Evolutionary conservation across 75 land plant genomes (phyloP), one percentile per base, ranked within the genome.

Genomic region (Ceratopteris richardii): DNA sequence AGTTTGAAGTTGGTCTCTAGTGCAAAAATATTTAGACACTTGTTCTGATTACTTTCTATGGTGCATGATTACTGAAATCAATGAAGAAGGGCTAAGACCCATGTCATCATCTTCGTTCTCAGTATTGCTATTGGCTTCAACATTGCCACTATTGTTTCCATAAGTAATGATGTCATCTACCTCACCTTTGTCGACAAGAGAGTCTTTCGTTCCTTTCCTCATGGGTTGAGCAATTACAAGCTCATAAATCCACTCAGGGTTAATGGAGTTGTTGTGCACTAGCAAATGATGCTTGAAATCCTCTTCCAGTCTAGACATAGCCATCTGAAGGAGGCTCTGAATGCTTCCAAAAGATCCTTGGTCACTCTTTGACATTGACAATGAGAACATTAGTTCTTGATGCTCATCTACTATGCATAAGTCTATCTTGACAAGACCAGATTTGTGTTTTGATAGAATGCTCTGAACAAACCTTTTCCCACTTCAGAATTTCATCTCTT

Each of bases 281-380:
- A 64, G 36, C 17, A 84, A 66, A 22, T 83, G 33, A 68, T 80
- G 63, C 0, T 85, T 72, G 62, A 93, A 93, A 80, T 93, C 98
- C 63, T 85, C 87, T 41, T 93, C 82, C 21, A 93, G 72, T 16
- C 98, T 52, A 4, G 80, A 71, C 98, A 93, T 89, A 58, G 95
- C 90, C 56, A 85, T 67, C 78, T 82, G 70, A 68, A 81, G 58
- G 23, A 63, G 26, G 59, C 58, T 55, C 62, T 88, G 82, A 12
- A 81, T 79, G 0, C 65, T 65, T 1, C 79, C 69, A 31, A 82
- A 70, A 22, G 27, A 29, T 27, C 37, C 61, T 48, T 39, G 17
- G 0, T 9, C 5, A 28, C 25, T 24, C 20, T 47, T 44, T 17
- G 58, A n/a, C n/a, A n/a, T n/a, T n/a, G n/a, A 25, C n/a, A 58